These are phyloP conservation scores for Auriculariales sp. DNA, from an alignment of 768 basidiomycete genomes.

Conservation along the genomic window DNA sequence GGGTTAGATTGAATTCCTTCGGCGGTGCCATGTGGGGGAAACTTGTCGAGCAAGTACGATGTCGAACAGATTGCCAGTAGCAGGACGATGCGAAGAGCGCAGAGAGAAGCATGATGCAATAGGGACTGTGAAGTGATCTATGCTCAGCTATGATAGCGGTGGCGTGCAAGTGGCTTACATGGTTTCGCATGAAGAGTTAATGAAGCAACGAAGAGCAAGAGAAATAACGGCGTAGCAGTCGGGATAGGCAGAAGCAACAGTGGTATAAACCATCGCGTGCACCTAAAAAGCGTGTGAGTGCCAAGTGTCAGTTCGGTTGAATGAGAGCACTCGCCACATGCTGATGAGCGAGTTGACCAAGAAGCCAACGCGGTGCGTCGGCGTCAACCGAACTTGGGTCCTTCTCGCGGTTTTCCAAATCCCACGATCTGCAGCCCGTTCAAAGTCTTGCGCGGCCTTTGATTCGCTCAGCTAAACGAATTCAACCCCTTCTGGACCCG, in stretches of 20 bases:
- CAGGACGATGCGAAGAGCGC: constrained; percentile 81
- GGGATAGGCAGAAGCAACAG: constrained; percentile 64
- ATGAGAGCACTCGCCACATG: not conserved
- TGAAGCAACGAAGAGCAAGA: constrained; percentile 62
- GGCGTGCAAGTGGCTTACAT: constrained; percentile 34
- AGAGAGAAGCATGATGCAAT: constrained; percentile 69
- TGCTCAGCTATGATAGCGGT: not conserved
- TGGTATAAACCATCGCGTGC: constrained; percentile 77
- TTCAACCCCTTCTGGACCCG: no score
- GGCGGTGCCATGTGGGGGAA: constrained; percentile 2
- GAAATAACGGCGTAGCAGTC: constrained; percentile 66
- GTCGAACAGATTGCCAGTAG: constrained; percentile 67
- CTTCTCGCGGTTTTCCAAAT: no score
- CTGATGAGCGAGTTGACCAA: no score
- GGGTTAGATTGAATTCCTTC: not conserved
- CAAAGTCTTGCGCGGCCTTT: no score
- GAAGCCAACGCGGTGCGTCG: no score
- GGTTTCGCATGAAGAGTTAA: constrained; percentile 70
- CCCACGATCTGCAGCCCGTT: no score
- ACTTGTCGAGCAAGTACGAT: no score
- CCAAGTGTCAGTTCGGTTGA: not conserved
- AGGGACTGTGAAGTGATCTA: no score
- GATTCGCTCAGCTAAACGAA: no score
- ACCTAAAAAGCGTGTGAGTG: constrained; percentile 37
- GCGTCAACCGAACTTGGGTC: no score